phyloP scores from a whole-genome alignment of 78 protist genomes.

The Planoprotostelium fungivorum region DNA sequence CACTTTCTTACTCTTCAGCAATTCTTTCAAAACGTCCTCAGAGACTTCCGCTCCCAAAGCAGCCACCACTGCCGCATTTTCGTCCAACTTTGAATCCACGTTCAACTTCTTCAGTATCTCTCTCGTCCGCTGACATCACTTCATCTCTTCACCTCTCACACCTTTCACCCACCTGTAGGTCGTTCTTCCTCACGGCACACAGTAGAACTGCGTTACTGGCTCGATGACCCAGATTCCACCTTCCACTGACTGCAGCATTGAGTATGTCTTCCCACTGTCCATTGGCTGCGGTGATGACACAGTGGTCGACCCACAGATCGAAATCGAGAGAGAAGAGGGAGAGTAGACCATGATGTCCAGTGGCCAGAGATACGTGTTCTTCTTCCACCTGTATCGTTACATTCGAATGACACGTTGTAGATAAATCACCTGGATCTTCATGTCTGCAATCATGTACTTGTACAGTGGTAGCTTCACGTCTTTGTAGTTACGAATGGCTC shows the following conservation, averaged over 20 bases:
- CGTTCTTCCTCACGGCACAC: not conserved
- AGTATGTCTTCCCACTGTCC: not conserved
- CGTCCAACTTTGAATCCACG: too few species aligned
- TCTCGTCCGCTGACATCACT: too few species aligned
- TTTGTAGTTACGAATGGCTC: not conserved
- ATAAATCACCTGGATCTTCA: not conserved
- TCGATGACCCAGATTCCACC: not conserved
- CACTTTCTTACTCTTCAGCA: too few species aligned
- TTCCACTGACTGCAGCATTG: not conserved
- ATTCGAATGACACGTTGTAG: not conserved
- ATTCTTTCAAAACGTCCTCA: too few species aligned
- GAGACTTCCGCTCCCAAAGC: too few species aligned
- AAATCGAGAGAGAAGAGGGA: not conserved
- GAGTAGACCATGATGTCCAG: not conserved
- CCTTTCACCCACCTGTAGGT: not conserved
- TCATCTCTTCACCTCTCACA: too few species aligned
- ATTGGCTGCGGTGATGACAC: not conserved
- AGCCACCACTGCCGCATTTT: too few species aligned
- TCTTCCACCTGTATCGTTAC: not conserved
- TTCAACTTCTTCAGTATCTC: too few species aligned
- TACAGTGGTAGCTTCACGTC: not conserved
- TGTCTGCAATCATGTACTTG: not conserved
- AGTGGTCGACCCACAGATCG: not conserved
- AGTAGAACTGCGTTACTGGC: not conserved
- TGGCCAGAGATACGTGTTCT: not conserved